These are phyloP conservation scores for Andrographis paniculata DNA, from an alignment of 305 asterid species.

Conservation along the genomic window DNA sequence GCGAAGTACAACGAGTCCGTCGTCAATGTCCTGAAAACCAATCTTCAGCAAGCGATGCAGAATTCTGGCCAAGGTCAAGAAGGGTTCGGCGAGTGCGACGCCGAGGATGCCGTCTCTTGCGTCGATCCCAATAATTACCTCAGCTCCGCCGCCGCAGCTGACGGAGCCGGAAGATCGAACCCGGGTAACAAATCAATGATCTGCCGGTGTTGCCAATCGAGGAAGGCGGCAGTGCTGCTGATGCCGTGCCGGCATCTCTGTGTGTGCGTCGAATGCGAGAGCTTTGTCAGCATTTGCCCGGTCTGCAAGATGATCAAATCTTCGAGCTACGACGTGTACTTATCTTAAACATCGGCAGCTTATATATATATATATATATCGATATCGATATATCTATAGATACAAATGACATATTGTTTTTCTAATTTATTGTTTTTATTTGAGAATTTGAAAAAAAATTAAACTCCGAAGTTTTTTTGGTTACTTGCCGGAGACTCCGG, in stretches of 20 bases:
- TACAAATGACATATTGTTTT: no score
- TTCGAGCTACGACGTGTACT: neutral
- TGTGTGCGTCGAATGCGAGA: slow-evolving; percentile 4
- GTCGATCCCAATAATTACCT: slow-evolving; percentile 18
- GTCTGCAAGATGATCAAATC: neutral
- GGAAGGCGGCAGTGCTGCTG: slow-evolving; percentile 36
- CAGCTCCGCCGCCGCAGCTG: slow-evolving; percentile 5
- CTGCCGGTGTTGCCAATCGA: slow-evolving; percentile 44
- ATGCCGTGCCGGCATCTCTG: slow-evolving; percentile 43
- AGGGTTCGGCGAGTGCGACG: slow-evolving; percentile 67
- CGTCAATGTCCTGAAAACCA: slow-evolving; percentile 40
- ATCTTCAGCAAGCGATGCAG: slow-evolving; percentile 57
- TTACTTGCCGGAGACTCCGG: no score
- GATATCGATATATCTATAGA: no score
- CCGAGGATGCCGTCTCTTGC: slow-evolving; percentile 53
- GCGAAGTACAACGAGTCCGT: slow-evolving; percentile 75
- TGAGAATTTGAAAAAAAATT: no score
- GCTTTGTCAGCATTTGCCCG: neutral
- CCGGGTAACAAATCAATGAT: no score
- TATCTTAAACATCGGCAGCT: no score
- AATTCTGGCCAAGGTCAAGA: slow-evolving; percentile 37
- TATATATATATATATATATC: no score
- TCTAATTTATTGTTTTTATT: no score
- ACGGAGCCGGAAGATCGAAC: no score
- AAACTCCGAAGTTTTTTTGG: no score